Evolutionary conservation across 441 rosid species (phyloP).

Genomic region (Pelargonium cotyledonis): DNA sequence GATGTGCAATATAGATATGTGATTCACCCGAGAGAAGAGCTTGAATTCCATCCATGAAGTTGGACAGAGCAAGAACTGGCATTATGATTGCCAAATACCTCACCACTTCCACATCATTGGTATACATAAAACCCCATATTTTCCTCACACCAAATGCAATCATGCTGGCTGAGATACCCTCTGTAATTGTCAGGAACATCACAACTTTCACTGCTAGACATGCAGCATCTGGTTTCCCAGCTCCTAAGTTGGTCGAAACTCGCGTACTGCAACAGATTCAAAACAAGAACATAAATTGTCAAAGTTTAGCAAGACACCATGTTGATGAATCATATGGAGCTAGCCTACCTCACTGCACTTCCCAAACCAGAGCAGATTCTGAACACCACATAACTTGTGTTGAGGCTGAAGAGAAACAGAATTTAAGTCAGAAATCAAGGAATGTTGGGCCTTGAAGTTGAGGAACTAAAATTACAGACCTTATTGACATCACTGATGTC

Average conservation of each 20-base stretch:
- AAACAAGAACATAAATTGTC: neutral
- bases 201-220: conserved; percentile 27
- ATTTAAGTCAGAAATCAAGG: no score
- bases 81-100: conserved; percentile 28
- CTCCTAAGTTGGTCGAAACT: conserved; percentile 55
- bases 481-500: conserved; percentile 43
- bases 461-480: conserved; percentile 33
- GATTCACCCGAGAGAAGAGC: conserved; percentile 51
- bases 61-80: conserved; percentile 45
- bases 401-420: conserved; percentile 27
- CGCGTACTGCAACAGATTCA: conserved; percentile 37
- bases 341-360: conserved; percentile 41
- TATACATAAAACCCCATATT: conserved; percentile 30
- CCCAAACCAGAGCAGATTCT: conserved; percentile 40
- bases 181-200: conserved; percentile 22
- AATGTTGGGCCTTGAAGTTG: no score
- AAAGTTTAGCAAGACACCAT: neutral
- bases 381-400: conserved; percentile 33
- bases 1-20: neutral
- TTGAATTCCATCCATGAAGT: conserved; percentile 49
- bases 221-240: conserved; percentile 38
- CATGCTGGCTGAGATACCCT: conserved; percentile 20
- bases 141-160: conserved; percentile 19
- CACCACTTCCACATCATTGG: conserved; percentile 24
- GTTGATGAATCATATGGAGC: neutral